Percentiles rank a stretch among this genome's conserved stretches.
Conservation (phyloP, 1,284 basidiomycete species). For the Ganoderma meredithae region DNA sequence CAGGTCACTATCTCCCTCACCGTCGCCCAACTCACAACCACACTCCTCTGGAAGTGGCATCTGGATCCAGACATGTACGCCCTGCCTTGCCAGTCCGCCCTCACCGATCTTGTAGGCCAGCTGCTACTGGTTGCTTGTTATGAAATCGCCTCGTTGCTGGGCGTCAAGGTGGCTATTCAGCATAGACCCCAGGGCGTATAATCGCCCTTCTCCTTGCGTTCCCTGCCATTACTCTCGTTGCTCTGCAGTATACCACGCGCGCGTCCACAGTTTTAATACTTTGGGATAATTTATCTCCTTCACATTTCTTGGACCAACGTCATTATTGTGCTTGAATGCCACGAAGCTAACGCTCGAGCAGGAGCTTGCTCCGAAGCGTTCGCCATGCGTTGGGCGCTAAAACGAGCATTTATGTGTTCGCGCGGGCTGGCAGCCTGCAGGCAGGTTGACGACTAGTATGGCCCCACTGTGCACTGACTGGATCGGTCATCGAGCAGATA, state of each 20-base stretch:
- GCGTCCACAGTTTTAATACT: slow-evolving; percentile 1
- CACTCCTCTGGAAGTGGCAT: slow-evolving; percentile 82
- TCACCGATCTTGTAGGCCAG: slow-evolving; percentile 94
- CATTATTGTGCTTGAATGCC: not conserved
- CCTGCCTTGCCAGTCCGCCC: slow-evolving; percentile 88
- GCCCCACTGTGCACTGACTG: not conserved
- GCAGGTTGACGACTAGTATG: too few species aligned
- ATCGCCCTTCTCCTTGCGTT: not conserved
- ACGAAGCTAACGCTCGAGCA: not conserved
- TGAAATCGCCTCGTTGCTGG: slow-evolving; percentile 60
- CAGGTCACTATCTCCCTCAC: slow-evolving; percentile 77
- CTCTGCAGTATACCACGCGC: slow-evolving; percentile 5
- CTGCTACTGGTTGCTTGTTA: slow-evolving; percentile 81
- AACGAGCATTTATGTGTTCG: too few species aligned
- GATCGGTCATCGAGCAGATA: not conserved
- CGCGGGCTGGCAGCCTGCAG: not conserved
- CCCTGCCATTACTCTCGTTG: not conserved
- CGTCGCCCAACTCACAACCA: slow-evolving; percentile 75
- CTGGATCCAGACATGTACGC: slow-evolving; percentile 96
- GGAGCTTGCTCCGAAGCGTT: too few species aligned
- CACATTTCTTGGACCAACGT: not conserved
- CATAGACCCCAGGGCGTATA: slow-evolving; percentile 20
- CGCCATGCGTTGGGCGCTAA: too few species aligned
- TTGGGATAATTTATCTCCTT: slow-evolving; percentile 27
- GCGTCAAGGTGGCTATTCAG: slow-evolving; percentile 40